Conservation (phyloP, 2,329 filamentous ascomycete species). For the Sordariomycetes sp. region DNA sequence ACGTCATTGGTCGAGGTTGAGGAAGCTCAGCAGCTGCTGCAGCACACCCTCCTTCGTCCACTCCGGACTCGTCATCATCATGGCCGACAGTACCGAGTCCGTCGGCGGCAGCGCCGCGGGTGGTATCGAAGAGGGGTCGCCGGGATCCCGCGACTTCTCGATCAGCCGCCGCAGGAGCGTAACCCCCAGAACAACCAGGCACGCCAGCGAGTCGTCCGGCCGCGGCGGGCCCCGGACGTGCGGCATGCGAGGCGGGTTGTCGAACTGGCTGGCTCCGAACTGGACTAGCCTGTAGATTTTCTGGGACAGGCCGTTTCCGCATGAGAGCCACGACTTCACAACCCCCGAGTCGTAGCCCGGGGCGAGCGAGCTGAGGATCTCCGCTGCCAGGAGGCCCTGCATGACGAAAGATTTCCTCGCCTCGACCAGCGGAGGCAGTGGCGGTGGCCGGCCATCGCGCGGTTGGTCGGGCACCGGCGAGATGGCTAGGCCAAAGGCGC, state of each 20-base stretch:
- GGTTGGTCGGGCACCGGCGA: constrained; percentile 67
- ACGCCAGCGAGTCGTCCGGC: constrained; percentile 42
- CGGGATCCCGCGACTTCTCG: constrained; percentile 56
- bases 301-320: constrained; percentile 72
- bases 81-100: constrained; percentile 55
- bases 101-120: constrained; percentile 53
- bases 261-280: constrained; percentile 55
- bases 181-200: constrained; percentile 58
- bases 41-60: constrained; percentile 56
- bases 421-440: constrained; percentile 60
- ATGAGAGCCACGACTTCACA: constrained; percentile 71
- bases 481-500: constrained; percentile 78
- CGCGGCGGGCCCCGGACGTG: constrained; percentile 21
- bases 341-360: constrained; percentile 62
- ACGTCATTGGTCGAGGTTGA: not conserved
- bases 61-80: constrained; percentile 53
- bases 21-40: constrained; percentile 46
- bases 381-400: constrained; percentile 82
- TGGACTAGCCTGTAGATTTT: constrained; percentile 69
- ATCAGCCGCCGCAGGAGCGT: constrained; percentile 56
- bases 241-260: constrained; percentile 28
- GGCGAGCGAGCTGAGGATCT: constrained; percentile 71
- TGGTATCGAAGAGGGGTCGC: constrained; percentile 40
- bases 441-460: constrained; percentile 41
- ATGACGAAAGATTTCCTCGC: constrained; percentile 80